A percentile compares a stretch with the other conserved stretches of the same genome.
phyloP scores from a whole-genome alignment of 2,329 filamentous ascomycete genomes.

The Colletotrichum lini region DNA sequence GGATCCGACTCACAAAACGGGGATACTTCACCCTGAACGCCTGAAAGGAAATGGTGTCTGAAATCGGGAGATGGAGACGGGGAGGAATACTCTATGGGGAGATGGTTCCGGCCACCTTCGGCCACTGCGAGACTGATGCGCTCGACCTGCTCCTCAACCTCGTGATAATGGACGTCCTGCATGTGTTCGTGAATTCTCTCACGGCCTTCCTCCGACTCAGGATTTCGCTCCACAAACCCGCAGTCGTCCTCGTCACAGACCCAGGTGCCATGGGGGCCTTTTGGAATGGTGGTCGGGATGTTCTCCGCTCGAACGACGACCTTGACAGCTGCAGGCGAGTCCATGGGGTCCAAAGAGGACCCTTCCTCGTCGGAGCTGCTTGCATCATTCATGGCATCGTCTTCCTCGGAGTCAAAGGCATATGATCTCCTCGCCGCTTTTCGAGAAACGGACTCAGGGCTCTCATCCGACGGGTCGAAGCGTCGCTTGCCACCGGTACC shows the following conservation, averaged over 20 bases:
- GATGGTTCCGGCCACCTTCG: slow-evolving; percentile 67
- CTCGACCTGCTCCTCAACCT: slow-evolving; percentile 67
- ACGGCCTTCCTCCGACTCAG: slow-evolving; percentile 69
- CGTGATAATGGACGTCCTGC: slow-evolving; percentile 57
- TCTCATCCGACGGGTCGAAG: slow-evolving; percentile 54
- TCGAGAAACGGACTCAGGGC: slow-evolving; percentile 54
- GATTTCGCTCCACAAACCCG: slow-evolving; percentile 73
- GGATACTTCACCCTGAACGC: slow-evolving; percentile 30
- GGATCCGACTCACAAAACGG: slow-evolving; percentile 35
- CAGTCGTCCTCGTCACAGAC: slow-evolving; percentile 76
- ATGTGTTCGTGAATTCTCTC: slow-evolving; percentile 73
- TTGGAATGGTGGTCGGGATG: slow-evolving; percentile 63
- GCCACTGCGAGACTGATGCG: slow-evolving; percentile 68
- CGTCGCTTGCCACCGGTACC: slow-evolving; percentile 60
- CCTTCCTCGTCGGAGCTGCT: slow-evolving; percentile 47
- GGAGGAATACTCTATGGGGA: slow-evolving; percentile 69
- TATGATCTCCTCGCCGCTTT: slow-evolving; percentile 55
- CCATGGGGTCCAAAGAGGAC: slow-evolving; percentile 33
- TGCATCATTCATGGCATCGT: slow-evolving; percentile 52
- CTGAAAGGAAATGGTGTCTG: slow-evolving; percentile 45
- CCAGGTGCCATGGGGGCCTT: slow-evolving; percentile 76
- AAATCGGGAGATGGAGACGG: slow-evolving; percentile 53
- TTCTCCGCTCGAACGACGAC: slow-evolving; percentile 65
- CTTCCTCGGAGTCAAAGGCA: slow-evolving; percentile 50
- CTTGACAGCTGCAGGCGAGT: slow-evolving; percentile 50